These are phyloP conservation scores for Xylaria sp. DNA, from an alignment of 2,329 filamentous ascomycete species.

Conservation along the genomic window DNA sequence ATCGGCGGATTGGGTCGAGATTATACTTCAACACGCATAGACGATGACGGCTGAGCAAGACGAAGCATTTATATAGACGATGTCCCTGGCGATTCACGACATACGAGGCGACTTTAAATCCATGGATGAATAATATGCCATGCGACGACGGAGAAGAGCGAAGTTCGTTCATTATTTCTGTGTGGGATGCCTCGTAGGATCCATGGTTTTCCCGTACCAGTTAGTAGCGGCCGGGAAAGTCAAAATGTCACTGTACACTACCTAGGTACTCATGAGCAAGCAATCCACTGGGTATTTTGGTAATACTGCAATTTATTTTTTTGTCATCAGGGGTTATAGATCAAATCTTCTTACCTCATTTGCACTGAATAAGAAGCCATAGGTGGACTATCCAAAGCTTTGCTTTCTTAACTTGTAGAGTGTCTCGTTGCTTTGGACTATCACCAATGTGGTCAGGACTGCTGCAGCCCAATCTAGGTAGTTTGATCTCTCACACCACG, in stretches of 20 bases:
- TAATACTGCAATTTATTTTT: background rate
- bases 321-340: background rate
- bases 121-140: background rate
- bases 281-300: background rate
- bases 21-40: constrained; percentile 9
- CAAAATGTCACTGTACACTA: constrained; percentile 5
- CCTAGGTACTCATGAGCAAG: background rate
- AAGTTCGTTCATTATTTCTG: background rate
- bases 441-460: background rate
- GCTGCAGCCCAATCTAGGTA: background rate
- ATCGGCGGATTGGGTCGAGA: constrained; percentile 1
- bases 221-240: background rate
- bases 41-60: constrained; percentile 3
- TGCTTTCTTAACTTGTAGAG: background rate
- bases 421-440: background rate
- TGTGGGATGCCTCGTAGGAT: background rate
- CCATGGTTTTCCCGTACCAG: background rate
- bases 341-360: background rate
- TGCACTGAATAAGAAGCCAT: background rate
- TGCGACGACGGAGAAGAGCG: background rate
- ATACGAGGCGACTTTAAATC: constrained; percentile 15
- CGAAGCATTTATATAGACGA: constrained; percentile 17
- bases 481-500: too few species aligned
- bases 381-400: background rate
- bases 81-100: constrained; percentile 10